Evolutionary conservation across 805 yeast genomes (phyloP).

Genomic region (Candida mattraensis): DNA sequence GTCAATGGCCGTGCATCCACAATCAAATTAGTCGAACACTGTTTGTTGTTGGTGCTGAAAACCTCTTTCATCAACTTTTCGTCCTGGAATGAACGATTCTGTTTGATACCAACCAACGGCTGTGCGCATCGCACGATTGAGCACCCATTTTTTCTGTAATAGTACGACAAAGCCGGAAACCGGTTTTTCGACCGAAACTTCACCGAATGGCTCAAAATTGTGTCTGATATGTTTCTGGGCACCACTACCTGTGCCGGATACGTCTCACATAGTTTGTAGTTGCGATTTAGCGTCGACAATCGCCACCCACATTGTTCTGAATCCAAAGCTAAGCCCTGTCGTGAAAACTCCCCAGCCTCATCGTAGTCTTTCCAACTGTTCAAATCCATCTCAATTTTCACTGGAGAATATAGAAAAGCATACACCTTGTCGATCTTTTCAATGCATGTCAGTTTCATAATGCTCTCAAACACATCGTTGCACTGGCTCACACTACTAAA

Average conservation of each 20-base stretch:
- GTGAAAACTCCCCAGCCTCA: conserved; percentile 58
- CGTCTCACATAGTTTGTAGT: conserved; percentile 67
- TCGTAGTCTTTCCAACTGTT: conserved; percentile 77
- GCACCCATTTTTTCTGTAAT: conserved; percentile 65
- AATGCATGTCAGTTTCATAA: conserved; percentile 64
- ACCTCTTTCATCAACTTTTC: conserved; percentile 77
- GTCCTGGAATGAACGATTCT: conserved; percentile 86
- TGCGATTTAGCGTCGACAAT: conserved; percentile 57
- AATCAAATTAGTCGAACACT: conserved; percentile 50
- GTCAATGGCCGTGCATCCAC: conserved; percentile 92
- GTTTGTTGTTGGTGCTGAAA: conserved; percentile 55
- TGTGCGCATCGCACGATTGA: conserved; percentile 89
- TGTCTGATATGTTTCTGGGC: conserved; percentile 79
- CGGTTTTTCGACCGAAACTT: conserved; percentile 83
- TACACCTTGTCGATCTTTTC: conserved; percentile 58
- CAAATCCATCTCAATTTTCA: conserved; percentile 58
- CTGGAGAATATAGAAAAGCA: conserved; percentile 81
- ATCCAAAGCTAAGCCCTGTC: conserved; percentile 56
- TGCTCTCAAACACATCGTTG: conserved; percentile 68
- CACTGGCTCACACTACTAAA: conserved; percentile 60
- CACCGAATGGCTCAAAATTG: conserved; percentile 77
- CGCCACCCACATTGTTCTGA: conserved; percentile 56
- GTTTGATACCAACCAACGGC: conserved; percentile 88
- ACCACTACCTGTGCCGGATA: conserved; percentile 72
- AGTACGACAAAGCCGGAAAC: conserved; percentile 80